A percentile compares a stretch with the other conserved stretches of the same genome.
Evolutionary conservation across 306 rosid species (phyloP).

Genomic region (Dryas alaskensis): DNA sequence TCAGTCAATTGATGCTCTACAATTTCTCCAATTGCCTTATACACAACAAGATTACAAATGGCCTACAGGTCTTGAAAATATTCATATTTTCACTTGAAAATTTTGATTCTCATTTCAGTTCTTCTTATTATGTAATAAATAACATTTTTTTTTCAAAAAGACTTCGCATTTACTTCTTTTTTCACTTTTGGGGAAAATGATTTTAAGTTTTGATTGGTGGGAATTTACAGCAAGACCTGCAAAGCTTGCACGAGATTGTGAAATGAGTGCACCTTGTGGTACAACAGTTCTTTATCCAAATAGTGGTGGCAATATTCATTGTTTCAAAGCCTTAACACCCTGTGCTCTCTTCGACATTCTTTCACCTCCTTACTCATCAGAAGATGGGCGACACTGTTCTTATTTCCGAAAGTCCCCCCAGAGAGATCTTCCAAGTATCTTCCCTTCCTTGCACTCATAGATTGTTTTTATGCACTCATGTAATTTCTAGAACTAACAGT

Average conservation of each 20-base stretch:
- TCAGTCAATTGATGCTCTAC: too few species aligned
- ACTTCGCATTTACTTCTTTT: not conserved
- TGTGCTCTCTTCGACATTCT: constrained; percentile 80
- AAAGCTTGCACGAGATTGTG: constrained; percentile 57
- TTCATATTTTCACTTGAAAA: not conserved
- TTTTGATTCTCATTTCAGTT: too few species aligned
- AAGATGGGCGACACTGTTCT: constrained; percentile 70
- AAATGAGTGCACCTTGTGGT: constrained; percentile 65
- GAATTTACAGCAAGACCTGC: constrained; percentile 72
- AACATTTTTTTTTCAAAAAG: not conserved
- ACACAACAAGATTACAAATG: not conserved
- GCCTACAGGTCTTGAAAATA: not conserved
- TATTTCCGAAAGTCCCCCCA: constrained; percentile 65
- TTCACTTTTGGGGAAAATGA: constrained; percentile 8
- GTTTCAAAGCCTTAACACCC: constrained; percentile 75
- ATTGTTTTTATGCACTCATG: not conserved
- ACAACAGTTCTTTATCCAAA: constrained; percentile 80
- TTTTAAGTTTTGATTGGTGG: constrained; percentile 30
- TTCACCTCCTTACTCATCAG: constrained; percentile 81
- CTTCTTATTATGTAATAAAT: not conserved
- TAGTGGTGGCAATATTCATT: constrained; percentile 82
- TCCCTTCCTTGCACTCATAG: not conserved
- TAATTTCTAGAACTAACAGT: not conserved
- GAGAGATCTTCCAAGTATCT: constrained; percentile 64
- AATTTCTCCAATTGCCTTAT: not conserved